Conservation (phyloP, 257 asterid species). For the Catharanthus roseus region DNA sequence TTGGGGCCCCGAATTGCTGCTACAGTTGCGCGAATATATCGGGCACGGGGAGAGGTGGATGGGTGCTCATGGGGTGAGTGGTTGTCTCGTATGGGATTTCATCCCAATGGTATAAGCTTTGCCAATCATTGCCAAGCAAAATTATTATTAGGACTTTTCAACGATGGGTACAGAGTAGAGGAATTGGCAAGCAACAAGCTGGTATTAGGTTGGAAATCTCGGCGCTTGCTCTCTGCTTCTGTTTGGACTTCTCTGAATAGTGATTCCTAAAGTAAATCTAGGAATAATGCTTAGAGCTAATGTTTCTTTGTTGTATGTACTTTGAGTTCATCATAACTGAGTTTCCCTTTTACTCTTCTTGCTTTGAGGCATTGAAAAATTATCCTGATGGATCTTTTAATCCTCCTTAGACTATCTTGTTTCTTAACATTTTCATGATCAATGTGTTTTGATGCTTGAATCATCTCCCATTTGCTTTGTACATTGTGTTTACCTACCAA, state of each 20-base stretch:
- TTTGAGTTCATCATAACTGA: neutral
- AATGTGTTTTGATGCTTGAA: neutral
- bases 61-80: conserved; percentile 51
- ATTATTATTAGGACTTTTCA: conserved; percentile 55
- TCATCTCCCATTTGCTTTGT: neutral
- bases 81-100: conserved; percentile 43
- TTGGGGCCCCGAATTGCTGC: conserved; percentile 56
- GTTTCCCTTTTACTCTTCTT: neutral
- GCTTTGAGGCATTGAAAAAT: neutral
- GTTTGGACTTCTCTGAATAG: conserved; percentile 56
- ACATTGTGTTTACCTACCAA: neutral
- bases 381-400: neutral
- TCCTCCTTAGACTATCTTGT: neutral
- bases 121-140: conserved; percentile 81
- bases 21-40: conserved; percentile 47
- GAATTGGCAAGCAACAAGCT: conserved; percentile 52
- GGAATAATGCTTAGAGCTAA: neutral
- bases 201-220: conserved; percentile 73
- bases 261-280: conserved; percentile 22
- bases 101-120: conserved; percentile 43
- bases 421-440: no score
- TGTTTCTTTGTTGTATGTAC: neutral
- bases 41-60: conserved; percentile 28
- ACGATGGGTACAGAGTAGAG: conserved; percentile 76
- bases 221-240: conserved; percentile 73